Percentiles rank a stretch among this genome's conserved stretches.
phyloP scores from a whole-genome alignment of 1,139 yeast species.

The Hansenula lynferdii region DNA sequence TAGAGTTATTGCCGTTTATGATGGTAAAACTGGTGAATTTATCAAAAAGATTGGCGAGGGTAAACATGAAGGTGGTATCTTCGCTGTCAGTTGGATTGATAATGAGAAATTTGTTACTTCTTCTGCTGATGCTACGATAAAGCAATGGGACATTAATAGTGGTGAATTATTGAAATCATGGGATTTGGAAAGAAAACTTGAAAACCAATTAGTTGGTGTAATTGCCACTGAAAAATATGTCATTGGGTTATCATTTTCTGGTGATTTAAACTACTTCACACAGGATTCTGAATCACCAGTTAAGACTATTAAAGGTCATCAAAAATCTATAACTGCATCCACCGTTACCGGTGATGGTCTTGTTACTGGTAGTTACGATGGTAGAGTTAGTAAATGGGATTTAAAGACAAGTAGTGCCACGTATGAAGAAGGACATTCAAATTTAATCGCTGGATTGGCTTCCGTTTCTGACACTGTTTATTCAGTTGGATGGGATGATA shows the following conservation, averaged over 20 bases:
- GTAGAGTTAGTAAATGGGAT: constrained; percentile 62
- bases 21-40: constrained; percentile 84
- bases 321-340: constrained; percentile 67
- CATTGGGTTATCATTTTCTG: constrained; percentile 67
- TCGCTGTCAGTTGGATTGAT: constrained; percentile 67
- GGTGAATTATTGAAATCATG: constrained; percentile 41
- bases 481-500: constrained; percentile 88
- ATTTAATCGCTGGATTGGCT: constrained; percentile 46
- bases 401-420: constrained; percentile 31
- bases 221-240: constrained; percentile 55
- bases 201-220: constrained; percentile 78
- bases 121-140: constrained; percentile 77
- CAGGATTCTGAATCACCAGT: constrained; percentile 33
- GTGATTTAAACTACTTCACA: constrained; percentile 62
- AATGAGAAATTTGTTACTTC: constrained; percentile 70
- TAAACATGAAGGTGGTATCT: constrained; percentile 77
- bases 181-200: constrained; percentile 38
- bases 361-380: constrained; percentile 82
- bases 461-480: constrained; percentile 29
- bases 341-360: constrained; percentile 31
- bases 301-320: constrained; percentile 66
- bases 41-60: constrained; percentile 37
- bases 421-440: constrained; percentile 43
- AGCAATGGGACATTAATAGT: constrained; percentile 50
- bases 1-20: constrained; percentile 69